Conservation (phyloP, 805 yeast species). For the Dipodascus albidus region DNA sequence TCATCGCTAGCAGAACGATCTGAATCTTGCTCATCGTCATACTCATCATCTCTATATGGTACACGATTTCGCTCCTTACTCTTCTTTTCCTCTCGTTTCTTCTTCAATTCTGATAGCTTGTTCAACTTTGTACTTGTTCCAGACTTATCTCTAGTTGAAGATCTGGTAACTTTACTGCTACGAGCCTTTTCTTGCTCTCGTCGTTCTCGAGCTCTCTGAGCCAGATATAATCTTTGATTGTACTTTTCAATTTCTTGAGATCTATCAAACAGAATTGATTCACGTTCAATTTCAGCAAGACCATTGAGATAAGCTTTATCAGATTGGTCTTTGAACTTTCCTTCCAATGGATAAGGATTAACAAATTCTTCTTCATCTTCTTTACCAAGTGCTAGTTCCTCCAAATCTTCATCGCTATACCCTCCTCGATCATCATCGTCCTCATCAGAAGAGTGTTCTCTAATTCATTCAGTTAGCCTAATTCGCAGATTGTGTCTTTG, state of each 20-base stretch:
- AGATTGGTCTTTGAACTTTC: conserved; percentile 72
- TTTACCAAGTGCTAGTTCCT: conserved; percentile 33
- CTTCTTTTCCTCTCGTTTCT: conserved; percentile 53
- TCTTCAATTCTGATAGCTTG: conserved; percentile 61
- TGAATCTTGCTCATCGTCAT: conserved; percentile 9
- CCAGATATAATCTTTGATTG: conserved; percentile 73
- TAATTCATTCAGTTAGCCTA: conserved; percentile 3
- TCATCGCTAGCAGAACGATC: conserved; percentile 21
- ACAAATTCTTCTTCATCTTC: conserved; percentile 26
- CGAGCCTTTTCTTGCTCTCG: conserved; percentile 20
- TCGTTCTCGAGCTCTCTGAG: conserved; percentile 54
- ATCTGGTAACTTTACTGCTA: conserved; percentile 22
- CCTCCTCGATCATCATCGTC: conserved; percentile 22
- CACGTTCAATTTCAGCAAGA: conserved; percentile 89
- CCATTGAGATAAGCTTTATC: conserved; percentile 53
- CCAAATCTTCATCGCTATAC: conserved; percentile 24
- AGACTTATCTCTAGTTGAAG: conserved; percentile 30
- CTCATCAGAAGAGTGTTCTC: conserved; percentile 22
- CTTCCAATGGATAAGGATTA: conserved; percentile 89
- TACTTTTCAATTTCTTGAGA: conserved; percentile 82
- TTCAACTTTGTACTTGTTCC: conserved; percentile 32
- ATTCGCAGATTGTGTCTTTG: neutral
- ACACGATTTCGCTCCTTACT: conserved; percentile 26
- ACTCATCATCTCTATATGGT: conserved; percentile 7
- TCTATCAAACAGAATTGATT: conserved; percentile 82